These are phyloP conservation scores for Biancaea sappan DNA, from an alignment of 306 rosid species.

Conservation along the genomic window DNA sequence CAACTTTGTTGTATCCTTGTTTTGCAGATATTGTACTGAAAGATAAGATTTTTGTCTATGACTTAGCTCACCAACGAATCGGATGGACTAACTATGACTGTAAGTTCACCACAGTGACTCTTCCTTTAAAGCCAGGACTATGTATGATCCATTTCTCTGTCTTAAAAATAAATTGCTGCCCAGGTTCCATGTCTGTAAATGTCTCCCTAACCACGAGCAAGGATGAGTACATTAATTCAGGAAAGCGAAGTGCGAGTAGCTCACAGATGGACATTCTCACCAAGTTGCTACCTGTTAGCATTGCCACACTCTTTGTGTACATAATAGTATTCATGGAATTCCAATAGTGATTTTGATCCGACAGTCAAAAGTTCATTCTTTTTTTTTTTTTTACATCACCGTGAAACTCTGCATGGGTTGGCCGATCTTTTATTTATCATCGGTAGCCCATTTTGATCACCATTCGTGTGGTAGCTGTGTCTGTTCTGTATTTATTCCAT, in stretches of 20 bases:
- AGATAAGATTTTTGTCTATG: conserved; percentile 86
- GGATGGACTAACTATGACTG: conserved; percentile 92
- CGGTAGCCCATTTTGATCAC: conserved; percentile 27
- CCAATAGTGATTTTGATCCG: conserved; percentile 38
- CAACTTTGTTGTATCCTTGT: conserved; percentile 24
- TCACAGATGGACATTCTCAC: conserved; percentile 46
- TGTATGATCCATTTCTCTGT: neutral
- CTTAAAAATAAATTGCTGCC: conserved; percentile 5
- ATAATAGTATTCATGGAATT: conserved; percentile 36
- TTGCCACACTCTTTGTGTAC: conserved; percentile 50
- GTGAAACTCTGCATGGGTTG: conserved; percentile 21
- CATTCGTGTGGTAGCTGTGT: conserved; percentile 24
- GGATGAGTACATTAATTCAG: conserved; percentile 73
- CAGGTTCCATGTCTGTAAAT: conserved; percentile 87
- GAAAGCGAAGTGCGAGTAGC: conserved; percentile 54
- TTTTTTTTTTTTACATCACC: conserved; percentile 28
- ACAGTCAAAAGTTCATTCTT: conserved; percentile 44
- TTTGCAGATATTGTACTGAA: conserved; percentile 81
- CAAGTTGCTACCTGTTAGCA: conserved; percentile 51
- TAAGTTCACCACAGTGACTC: conserved; percentile 50
- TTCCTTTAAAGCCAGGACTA: conserved; percentile 4
- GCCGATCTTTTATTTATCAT: conserved; percentile 43
- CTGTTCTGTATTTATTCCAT: conserved; percentile 26
- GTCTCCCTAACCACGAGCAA: conserved; percentile 78
- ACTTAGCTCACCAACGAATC: conserved; percentile 70